Percentiles rank a stretch among this genome's conserved stretches.
Evolutionary conservation across 208 protist genomes (phyloP).

Genomic region (Wallacemonas collosoma): DNA sequence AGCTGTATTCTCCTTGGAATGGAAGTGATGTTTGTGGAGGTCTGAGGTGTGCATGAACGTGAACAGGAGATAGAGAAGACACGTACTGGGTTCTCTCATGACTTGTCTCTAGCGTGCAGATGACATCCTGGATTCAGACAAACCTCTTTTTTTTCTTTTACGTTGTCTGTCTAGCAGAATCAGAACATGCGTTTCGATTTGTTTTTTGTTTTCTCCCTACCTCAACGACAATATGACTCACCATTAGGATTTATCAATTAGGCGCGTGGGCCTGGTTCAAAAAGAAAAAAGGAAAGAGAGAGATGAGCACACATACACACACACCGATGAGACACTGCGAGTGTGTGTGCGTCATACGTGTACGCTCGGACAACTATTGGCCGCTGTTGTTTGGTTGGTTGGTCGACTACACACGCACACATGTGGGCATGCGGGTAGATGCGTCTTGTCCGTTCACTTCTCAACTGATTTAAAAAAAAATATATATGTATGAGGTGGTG

Average conservation of each 20-base stretch:
- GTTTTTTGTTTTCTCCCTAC: not conserved
- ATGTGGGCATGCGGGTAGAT: too few species aligned
- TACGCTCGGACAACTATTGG: too few species aligned
- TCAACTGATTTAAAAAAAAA: too few species aligned
- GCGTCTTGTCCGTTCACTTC: too few species aligned
- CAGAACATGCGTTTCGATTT: not conserved
- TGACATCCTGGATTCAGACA: too few species aligned
- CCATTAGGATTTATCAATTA: slow-evolving; percentile 26
- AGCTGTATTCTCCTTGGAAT: slow-evolving; percentile 80
- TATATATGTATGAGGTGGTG: too few species aligned
- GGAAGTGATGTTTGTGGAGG: slow-evolving; percentile 87
- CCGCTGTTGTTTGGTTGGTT: too few species aligned
- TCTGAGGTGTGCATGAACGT: slow-evolving; percentile 30
- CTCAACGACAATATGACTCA: not conserved
- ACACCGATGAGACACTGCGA: not conserved
- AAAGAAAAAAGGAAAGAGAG: not conserved
- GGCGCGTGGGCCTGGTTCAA: not conserved
- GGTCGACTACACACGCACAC: too few species aligned
- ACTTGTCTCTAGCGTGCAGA: too few species aligned
- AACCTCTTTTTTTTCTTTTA: not conserved
- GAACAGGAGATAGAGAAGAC: not conserved
- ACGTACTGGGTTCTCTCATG: not conserved
- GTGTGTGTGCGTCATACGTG: not conserved
- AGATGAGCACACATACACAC: not conserved
- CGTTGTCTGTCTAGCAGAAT: too few species aligned